A percentile compares a stretch with the other conserved stretches of the same genome.
phyloP scores from a whole-genome alignment of 1,139 yeast species.

The Hemisphaericaspora lyxosophila region DNA sequence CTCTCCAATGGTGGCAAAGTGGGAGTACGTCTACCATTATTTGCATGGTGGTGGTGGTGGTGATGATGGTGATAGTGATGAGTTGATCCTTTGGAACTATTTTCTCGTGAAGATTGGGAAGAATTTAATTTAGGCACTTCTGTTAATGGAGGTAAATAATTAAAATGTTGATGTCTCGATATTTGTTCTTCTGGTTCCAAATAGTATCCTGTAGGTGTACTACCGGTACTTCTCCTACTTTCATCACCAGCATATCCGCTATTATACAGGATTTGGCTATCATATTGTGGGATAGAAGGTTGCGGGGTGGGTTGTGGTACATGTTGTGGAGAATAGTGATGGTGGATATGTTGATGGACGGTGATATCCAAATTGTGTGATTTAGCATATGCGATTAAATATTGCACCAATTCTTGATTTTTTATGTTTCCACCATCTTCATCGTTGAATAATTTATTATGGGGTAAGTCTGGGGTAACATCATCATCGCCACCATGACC shows the following conservation, averaged over 20 bases:
- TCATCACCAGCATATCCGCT: slow-evolving; percentile 7
- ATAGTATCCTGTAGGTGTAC: slow-evolving; percentile 16
- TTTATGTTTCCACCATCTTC: slow-evolving; percentile 48
- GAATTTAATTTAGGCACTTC: slow-evolving; percentile 70
- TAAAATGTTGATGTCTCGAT: slow-evolving; percentile 66
- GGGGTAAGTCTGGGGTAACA: slow-evolving; percentile 14
- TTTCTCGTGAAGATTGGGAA: slow-evolving; percentile 38
- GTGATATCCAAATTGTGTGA: slow-evolving; percentile 60
- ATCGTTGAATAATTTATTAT: slow-evolving; percentile 29
- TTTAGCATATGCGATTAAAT: slow-evolving; percentile 62
- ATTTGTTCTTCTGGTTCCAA: slow-evolving; percentile 59
- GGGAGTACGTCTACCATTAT: not conserved
- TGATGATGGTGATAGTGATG: slow-evolving; percentile 30
- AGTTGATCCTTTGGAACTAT: slow-evolving; percentile 8
- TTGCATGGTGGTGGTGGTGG: slow-evolving; percentile 25
- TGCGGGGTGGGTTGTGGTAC: slow-evolving; percentile 50
- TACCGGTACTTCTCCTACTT: slow-evolving; percentile 5
- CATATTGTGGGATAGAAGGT: slow-evolving; percentile 16
- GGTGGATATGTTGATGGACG: slow-evolving; percentile 83
- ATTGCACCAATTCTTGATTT: slow-evolving; percentile 53
- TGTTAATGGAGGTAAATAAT: slow-evolving; percentile 67
- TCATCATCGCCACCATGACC: no score
- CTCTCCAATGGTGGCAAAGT: not conserved
- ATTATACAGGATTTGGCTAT: not conserved
- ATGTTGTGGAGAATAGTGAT: slow-evolving; percentile 53